These are phyloP conservation scores for Komagataella pseudopastoris DNA, from an alignment of 805 yeast genomes.

Conservation along the genomic window DNA sequence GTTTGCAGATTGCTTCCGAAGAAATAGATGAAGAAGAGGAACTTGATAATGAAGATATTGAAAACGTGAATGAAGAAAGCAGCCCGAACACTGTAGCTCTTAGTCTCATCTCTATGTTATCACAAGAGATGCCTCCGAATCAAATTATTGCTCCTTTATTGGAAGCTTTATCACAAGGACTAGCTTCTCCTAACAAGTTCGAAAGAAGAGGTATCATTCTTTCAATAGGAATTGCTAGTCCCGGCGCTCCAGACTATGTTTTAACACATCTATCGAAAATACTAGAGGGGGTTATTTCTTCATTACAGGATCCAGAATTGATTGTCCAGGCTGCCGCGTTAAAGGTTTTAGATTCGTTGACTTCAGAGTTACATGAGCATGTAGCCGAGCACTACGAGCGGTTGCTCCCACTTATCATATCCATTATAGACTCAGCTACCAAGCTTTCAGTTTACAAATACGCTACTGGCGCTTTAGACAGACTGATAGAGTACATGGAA, in stretches of 20 bases:
- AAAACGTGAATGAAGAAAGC: constrained; percentile 87
- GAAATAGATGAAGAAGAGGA: constrained; percentile 61
- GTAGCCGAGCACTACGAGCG: constrained; percentile 76
- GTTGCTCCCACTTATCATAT: constrained; percentile 75
- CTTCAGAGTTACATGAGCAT: constrained; percentile 73
- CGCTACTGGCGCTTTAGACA: constrained; percentile 86
- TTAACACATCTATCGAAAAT: constrained; percentile 63
- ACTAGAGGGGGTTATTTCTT: constrained; percentile 58
- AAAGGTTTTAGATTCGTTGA: constrained; percentile 63
- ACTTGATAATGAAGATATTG: constrained; percentile 69
- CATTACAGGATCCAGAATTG: constrained; percentile 63
- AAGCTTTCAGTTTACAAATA: constrained; percentile 76
- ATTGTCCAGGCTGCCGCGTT: constrained; percentile 80
- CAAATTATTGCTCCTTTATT: constrained; percentile 79
- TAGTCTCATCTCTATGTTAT: constrained; percentile 63
- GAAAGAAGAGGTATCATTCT: constrained; percentile 83
- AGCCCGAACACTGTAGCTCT: constrained; percentile 68
- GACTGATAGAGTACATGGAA: constrained; percentile 82
- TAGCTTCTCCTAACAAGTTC: constrained; percentile 49
- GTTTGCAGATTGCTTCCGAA: constrained; percentile 68
- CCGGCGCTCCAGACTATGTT: constrained; percentile 91
- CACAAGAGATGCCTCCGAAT: constrained; percentile 81
- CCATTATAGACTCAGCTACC: constrained; percentile 76
- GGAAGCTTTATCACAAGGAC: constrained; percentile 43
- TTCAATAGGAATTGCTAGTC: constrained; percentile 69